These are phyloP conservation scores for Malania oleifera DNA, from an alignment of 164 flowering plant species.

Conservation along the genomic window DNA sequence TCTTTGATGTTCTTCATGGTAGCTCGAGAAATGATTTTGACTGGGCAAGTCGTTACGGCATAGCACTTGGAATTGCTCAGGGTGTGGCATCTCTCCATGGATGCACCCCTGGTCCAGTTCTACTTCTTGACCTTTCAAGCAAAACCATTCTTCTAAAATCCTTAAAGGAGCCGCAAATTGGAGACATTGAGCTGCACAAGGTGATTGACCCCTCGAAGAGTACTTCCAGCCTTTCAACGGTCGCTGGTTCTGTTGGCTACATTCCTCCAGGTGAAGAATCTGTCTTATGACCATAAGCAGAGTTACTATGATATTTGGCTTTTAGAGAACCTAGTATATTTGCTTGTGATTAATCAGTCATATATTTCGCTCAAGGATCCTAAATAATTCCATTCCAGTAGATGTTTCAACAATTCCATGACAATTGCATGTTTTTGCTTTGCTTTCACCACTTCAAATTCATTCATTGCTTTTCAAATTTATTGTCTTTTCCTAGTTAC, in stretches of 20 bases:
- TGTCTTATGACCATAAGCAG: not conserved
- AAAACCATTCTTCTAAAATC: constrained; percentile 57
- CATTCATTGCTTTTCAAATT: not conserved
- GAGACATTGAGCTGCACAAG: constrained; percentile 68
- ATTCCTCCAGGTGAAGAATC: constrained; percentile 64
- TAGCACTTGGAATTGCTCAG: constrained; percentile 74
- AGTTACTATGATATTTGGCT: too few species aligned
- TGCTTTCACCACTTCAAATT: too few species aligned
- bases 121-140: constrained; percentile 66
- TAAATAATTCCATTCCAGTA: too few species aligned
- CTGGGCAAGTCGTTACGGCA: constrained; percentile 67
- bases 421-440: not conserved
- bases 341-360: too few species aligned
- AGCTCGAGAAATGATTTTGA: constrained; percentile 32
- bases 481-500: not conserved
- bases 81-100: constrained; percentile 75
- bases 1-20: constrained; percentile 57
- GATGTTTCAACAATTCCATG: too few species aligned
- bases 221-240: constrained; percentile 57
- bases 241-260: constrained; percentile 79
- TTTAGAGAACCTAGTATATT: too few species aligned
- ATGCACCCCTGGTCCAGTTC: constrained; percentile 41
- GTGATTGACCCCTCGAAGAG: constrained; percentile 77
- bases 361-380: too few species aligned
- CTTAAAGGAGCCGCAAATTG: constrained; percentile 59